Base-by-base conservation (phyloP, 139 green algal species). In the Micractinium sp. region DNA sequence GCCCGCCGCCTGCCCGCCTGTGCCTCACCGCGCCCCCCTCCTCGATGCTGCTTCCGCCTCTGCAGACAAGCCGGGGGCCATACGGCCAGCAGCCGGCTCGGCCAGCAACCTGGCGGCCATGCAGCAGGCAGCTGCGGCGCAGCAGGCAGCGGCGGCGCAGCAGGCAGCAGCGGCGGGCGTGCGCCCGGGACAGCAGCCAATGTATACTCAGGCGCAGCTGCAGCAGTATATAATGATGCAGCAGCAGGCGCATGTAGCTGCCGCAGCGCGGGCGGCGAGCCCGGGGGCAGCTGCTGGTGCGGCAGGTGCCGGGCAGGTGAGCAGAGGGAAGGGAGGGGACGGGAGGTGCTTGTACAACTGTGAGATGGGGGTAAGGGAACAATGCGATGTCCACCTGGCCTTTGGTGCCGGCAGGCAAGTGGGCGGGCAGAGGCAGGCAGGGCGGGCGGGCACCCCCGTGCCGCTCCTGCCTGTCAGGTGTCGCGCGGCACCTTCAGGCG, bases 11-110 rank as follows among this genome's bases (percentile, higher is more conserved):
- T 53, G 33, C 33, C 27, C 74, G 31, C 33, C 12, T 78, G 13
- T 22, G 74, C 74, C 39, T 9, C 25, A 35, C 80, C 31, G 4
- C n/a, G 7, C 23, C 60, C 35, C 56, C 35, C 33, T 36, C 60
- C 35, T 22, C 19, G 18, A 16, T 60, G 60, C 61, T 36, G 20
- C 0, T 53, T 29, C 61, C 23, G 22, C 35, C 60, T 3, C 35
- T 35, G 85, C 85, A 82, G 85, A 82, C 69, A 81, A 88, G 69
- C 84, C 38, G 13, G 69, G 69, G 13, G 82, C 36, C 0, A 33
- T 77, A 29, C 39, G 82, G 22, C 66, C 63, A 5, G 63, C 5
- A 22, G 81, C 53, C 12, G 33, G 56, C 56, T 75, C 81, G 22
- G 31, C 60, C 22, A 33, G 25, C 33, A 74, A 75, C 33, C 81